These are phyloP conservation scores for Persicaria maculosa DNA, from an alignment of 148 eudicot species.

Conservation along the genomic window DNA sequence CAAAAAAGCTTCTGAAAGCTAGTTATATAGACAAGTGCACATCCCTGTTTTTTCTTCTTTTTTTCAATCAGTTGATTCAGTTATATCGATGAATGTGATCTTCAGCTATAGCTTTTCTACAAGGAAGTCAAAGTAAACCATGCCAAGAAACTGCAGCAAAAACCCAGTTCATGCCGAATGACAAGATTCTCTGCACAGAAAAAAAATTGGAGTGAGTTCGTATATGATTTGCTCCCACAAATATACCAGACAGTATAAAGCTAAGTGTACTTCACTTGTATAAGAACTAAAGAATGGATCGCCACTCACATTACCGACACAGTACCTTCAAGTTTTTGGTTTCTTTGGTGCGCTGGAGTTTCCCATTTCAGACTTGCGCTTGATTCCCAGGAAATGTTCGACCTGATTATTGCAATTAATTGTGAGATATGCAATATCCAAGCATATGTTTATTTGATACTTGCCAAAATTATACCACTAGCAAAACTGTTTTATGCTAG, in stretches of 20 bases:
- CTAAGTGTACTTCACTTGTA: not conserved
- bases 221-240: not conserved
- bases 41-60: not conserved
- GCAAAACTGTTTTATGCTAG: not conserved
- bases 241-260: not conserved
- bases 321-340: conserved; percentile 32
- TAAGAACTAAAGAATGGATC: not conserved
- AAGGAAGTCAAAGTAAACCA: not conserved
- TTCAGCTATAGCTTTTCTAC: not conserved
- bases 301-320: not conserved
- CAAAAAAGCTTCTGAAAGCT: not conserved
- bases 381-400: conserved; percentile 84
- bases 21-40: not conserved
- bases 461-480: not conserved
- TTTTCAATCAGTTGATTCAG: not conserved
- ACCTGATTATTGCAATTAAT: conserved; percentile 44
- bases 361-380: conserved; percentile 61
- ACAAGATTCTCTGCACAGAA: not conserved
- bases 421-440: not conserved
- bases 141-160: not conserved
- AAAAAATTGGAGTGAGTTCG: not conserved
- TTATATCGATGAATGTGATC: not conserved
- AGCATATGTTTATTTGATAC: not conserved
- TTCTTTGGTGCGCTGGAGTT: conserved; percentile 46
- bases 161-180: not conserved